phyloP scores from a whole-genome alignment of 2,329 filamentous ascomycete genomes.

The Aspergillus nomiae region DNA sequence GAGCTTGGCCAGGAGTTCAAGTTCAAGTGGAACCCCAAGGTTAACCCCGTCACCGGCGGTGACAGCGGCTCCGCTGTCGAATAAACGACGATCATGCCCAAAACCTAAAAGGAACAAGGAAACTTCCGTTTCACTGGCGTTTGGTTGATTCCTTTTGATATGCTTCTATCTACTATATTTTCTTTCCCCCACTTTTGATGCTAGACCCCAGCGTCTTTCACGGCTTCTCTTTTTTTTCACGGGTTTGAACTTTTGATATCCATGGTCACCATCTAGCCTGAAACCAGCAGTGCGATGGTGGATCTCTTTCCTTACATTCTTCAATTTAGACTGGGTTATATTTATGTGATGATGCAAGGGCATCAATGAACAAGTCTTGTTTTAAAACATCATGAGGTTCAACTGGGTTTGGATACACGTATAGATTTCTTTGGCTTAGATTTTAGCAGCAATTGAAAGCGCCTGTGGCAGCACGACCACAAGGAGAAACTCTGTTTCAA shows the following conservation, averaged over 20 bases:
- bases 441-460: not conserved
- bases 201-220: not conserved
- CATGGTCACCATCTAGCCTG: conserved; percentile 14
- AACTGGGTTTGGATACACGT: conserved; percentile 7
- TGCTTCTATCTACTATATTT: conserved; percentile 6
- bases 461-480: not conserved
- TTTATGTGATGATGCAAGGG: conserved; percentile 11
- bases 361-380: conserved; percentile 10
- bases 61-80: conserved; percentile 58
- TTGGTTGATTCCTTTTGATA: conserved; percentile 14
- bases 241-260: conserved; percentile 29
- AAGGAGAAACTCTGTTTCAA: not conserved
- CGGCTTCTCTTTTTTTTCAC: conserved; percentile 10
- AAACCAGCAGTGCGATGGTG: not conserved
- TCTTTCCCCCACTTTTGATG: conserved; percentile 1
- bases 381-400: conserved; percentile 2
- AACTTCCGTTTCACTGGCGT: conserved; percentile 15
- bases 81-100: conserved; percentile 37
- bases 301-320: not conserved
- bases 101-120: conserved; percentile 17
- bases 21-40: conserved; percentile 70
- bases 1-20: conserved; percentile 74
- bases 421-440: conserved; percentile 5
- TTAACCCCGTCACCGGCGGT: conserved; percentile 67
- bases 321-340: conserved; percentile 14